Conservation (phyloP, 768 basidiomycete species). For the Boletus insuetus region DNA sequence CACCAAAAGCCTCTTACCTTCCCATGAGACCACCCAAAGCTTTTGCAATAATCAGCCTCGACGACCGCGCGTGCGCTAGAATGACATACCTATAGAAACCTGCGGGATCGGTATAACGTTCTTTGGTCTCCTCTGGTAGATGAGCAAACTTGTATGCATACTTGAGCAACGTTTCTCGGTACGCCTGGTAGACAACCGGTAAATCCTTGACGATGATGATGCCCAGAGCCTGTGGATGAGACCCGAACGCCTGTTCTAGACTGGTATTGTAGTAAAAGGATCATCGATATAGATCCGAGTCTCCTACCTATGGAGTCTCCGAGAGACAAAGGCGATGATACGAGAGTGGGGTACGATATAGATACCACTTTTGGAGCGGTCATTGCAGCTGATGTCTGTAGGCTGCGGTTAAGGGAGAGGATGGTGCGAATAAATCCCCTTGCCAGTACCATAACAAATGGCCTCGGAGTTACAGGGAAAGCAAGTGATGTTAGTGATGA, state of each 20-base stretch:
- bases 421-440: conserved; percentile 10
- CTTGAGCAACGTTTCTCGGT: conserved; percentile 71
- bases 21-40: conserved; percentile 98
- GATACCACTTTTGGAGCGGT: conserved; percentile 35
- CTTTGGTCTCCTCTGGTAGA: conserved; percentile 61
- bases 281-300: background rate
- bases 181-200: conserved; percentile 56
- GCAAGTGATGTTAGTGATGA: too few relatives aligned
- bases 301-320: conserved; percentile 58
- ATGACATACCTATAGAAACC: conserved; percentile 69
- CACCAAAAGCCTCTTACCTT: conserved; percentile 52
- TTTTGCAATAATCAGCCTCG: conserved; percentile 24
- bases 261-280: background rate
- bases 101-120: conserved; percentile 69
- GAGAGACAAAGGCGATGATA: conserved; percentile 52
- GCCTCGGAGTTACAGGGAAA: too few relatives aligned
- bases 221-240: conserved; percentile 69
- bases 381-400: conserved; percentile 18
- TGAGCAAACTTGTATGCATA: conserved; percentile 75
- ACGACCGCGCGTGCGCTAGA: background rate
- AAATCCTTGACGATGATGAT: conserved; percentile 82
- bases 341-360: conserved; percentile 60
- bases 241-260: conserved; percentile 80
- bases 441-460: conserved; percentile 6
- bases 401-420: conserved; percentile 1